Evolutionary conservation across 1,284 basidiomycete species (phyloP).

Genomic region (Microbotryomycetes sp.): DNA sequence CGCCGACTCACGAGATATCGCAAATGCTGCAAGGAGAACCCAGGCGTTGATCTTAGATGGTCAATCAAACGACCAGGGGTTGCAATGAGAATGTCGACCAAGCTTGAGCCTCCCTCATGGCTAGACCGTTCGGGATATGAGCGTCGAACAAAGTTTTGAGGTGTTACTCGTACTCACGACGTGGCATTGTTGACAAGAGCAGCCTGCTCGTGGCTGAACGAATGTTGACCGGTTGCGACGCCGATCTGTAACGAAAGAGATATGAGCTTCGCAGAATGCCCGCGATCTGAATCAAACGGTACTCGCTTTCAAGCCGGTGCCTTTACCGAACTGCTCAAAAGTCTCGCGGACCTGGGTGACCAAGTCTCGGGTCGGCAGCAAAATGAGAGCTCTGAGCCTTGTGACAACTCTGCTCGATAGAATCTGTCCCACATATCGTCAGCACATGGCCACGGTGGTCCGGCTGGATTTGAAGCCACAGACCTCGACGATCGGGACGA

Average conservation of each 20-base stretch:
- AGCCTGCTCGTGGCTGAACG: slow-evolving; percentile 70
- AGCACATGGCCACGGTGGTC: too few relatives aligned
- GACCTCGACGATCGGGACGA: slow-evolving; percentile 83
- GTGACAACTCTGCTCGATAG: slow-evolving; percentile 67
- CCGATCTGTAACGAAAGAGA: slow-evolving; percentile 52
- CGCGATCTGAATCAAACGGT: neutral
- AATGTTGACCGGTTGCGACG: slow-evolving; percentile 72
- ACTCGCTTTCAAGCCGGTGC: slow-evolving; percentile 72
- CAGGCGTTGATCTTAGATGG: slow-evolving; percentile 76
- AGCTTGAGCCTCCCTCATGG: slow-evolving; percentile 58
- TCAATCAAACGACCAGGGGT: slow-evolving; percentile 94
- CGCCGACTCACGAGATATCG: slow-evolving; percentile 64
- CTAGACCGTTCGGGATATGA: neutral
- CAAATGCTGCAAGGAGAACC: slow-evolving; percentile 87
- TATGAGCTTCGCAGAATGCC: neutral
- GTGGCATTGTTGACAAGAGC: slow-evolving; percentile 56
- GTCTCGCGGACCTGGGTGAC: slow-evolving; percentile 88
- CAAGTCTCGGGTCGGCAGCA: slow-evolving; percentile 92
- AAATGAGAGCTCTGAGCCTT: slow-evolving; percentile 79
- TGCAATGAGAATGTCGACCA: slow-evolving; percentile 87
- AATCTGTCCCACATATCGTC: slow-evolving; percentile 50
- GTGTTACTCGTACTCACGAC: slow-evolving; percentile 44
- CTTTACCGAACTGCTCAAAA: slow-evolving; percentile 74
- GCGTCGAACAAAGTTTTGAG: neutral
- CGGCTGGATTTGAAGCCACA: too few relatives aligned